Percentiles rank a stretch among this genome's conserved stretches.
These are phyloP conservation scores for Heterobasidion parviporum DNA, from an alignment of 1,284 basidiomycete genomes.

Conservation along the genomic window DNA sequence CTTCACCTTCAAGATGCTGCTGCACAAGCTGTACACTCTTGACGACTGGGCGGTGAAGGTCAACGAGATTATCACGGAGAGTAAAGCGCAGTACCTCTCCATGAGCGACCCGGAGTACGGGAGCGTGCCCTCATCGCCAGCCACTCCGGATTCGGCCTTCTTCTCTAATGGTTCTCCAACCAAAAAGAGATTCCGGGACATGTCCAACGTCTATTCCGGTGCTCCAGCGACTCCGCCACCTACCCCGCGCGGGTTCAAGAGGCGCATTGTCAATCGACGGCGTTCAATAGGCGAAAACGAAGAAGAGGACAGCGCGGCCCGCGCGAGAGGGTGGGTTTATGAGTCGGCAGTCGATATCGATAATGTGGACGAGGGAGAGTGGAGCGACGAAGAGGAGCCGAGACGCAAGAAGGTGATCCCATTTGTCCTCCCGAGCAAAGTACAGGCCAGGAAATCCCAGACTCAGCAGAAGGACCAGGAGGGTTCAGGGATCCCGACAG, in stretches of 20 bases:
- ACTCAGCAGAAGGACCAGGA: too few species aligned
- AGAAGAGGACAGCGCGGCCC: constrained; percentile 9
- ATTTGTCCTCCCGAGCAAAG: constrained; percentile 4
- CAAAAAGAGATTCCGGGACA: constrained; percentile 7
- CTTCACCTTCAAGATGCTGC: constrained; percentile 59
- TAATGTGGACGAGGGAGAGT: constrained; percentile 17
- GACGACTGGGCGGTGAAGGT: constrained; percentile 56
- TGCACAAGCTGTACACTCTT: constrained; percentile 53
- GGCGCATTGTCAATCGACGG: constrained; percentile 45
- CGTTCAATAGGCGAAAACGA: constrained; percentile 32
- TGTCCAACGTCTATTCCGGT: not conserved
- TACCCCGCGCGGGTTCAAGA: constrained; percentile 33
- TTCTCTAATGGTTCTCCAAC: constrained; percentile 2
- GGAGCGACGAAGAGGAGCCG: not conserved
- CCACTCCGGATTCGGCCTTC: constrained; percentile 4
- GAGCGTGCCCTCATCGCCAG: not conserved
- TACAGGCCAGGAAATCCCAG: not conserved
- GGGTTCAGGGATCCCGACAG: not conserved
- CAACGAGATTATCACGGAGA: constrained; percentile 42
- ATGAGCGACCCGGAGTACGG: constrained; percentile 14
- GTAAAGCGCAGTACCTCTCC: constrained; percentile 45
- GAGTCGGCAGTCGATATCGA: constrained; percentile 35
- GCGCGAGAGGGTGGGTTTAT: constrained; percentile 38
- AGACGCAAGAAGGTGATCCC: constrained; percentile 11
- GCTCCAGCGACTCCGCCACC: not conserved